Evolutionary conservation across 345 rosid species (phyloP).

Genomic region (Chamaenerion angustifolium): DNA sequence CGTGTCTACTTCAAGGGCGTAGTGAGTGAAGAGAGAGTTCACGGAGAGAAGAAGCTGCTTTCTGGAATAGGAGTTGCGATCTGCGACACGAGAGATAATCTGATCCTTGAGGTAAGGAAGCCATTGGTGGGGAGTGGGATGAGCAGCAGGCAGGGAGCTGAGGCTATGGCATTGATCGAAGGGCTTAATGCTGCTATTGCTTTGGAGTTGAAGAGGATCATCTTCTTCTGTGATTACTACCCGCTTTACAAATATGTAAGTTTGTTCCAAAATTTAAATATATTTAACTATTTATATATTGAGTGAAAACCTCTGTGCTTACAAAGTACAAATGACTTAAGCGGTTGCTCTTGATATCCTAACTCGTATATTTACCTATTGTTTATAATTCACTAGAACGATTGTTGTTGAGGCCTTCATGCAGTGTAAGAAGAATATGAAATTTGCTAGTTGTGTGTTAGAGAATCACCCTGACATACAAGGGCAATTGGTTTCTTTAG

Average conservation of each 20-base stretch:
- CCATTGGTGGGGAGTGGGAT: slow-evolving; percentile 18
- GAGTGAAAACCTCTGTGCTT: no score
- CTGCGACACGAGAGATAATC: slow-evolving; percentile 18
- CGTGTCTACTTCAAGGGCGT: slow-evolving; percentile 22
- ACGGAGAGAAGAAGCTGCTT: slow-evolving; percentile 6
- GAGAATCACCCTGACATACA: no score
- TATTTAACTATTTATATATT: no score
- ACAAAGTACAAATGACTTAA: no score
- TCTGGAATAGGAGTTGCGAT: slow-evolving; percentile 26
- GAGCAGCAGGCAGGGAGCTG: slow-evolving; percentile 20
- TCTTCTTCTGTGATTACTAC: slow-evolving; percentile 27
- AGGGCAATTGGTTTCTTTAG: no score
- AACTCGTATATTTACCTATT: no score
- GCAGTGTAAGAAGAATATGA: no score
- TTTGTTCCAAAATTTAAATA: slow-evolving; percentile 5
- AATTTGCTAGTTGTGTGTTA: no score
- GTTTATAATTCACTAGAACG: no score
- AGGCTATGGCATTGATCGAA: slow-evolving; percentile 38
- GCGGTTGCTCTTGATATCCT: no score
- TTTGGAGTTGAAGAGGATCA: slow-evolving; percentile 40
- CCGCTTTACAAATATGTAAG: slow-evolving; percentile 48
- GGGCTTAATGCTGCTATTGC: slow-evolving; percentile 45
- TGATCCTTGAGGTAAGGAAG: slow-evolving; percentile 17
- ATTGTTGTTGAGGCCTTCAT: no score
- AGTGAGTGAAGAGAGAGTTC: slow-evolving; percentile 14